Conservation (phyloP, 805 yeast genomes). For the Metschnikowia kofuensis region DNA sequence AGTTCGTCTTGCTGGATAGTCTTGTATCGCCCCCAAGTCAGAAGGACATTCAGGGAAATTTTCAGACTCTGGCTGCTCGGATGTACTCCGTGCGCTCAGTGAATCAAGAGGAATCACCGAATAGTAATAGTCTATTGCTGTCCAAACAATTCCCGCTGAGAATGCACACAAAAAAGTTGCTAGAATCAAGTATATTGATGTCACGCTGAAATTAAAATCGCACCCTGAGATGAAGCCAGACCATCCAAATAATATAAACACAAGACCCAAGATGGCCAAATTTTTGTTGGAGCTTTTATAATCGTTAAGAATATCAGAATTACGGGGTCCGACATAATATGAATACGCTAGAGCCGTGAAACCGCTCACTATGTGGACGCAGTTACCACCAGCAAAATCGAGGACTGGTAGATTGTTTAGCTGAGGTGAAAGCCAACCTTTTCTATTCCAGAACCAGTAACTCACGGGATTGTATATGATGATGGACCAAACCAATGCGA, state of each 20-base stretch:
- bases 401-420: constrained; percentile 32
- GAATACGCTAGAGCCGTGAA: constrained; percentile 44
- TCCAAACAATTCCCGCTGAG: constrained; percentile 37
- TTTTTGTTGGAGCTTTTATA: constrained; percentile 37
- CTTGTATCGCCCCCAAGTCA: neutral
- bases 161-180: constrained; percentile 35
- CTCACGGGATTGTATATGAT: constrained; percentile 43
- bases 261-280: constrained; percentile 30
- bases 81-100: neutral
- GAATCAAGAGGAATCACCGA: constrained; percentile 39
- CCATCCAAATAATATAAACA: constrained; percentile 34
- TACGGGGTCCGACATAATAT: constrained; percentile 41
- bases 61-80: constrained; percentile 5
- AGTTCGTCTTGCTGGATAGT: constrained; percentile 13
- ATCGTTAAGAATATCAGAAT: constrained; percentile 34
- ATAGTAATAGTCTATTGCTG: constrained; percentile 35
- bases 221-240: constrained; percentile 43
- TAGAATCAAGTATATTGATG: constrained; percentile 29
- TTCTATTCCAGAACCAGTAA: constrained; percentile 44
- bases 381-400: constrained; percentile 46
- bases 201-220: constrained; percentile 36
- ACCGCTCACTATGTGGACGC: constrained; percentile 46
- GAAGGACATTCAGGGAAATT: neutral
- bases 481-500: constrained; percentile 37
- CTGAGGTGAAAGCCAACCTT: constrained; percentile 43